Conservation (phyloP, 768 basidiomycete genomes). For the Fomitopsis pulvina region DNA sequence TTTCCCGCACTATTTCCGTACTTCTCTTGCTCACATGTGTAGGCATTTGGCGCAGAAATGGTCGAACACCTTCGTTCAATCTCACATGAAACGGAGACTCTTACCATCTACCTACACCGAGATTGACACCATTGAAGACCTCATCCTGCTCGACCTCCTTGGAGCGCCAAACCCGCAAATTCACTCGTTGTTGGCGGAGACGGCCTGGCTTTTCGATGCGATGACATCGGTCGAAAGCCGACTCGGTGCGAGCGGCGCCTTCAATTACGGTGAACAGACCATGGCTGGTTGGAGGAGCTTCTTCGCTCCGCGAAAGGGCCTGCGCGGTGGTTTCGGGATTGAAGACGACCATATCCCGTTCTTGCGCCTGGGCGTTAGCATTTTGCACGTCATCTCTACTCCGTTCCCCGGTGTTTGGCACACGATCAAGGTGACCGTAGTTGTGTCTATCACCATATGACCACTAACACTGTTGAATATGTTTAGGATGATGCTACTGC, state of each 20-base stretch:
- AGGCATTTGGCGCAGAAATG: conserved; percentile 90
- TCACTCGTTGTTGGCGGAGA: conserved; percentile 77
- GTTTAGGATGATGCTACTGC: conserved; percentile 86
- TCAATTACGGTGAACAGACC: conserved; percentile 38
- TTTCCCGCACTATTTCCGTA: background rate
- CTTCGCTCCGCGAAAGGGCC: conserved; percentile 47
- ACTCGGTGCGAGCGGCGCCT: conserved; percentile 58
- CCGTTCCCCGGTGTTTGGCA: conserved; percentile 95
- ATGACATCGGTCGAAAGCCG: conserved; percentile 67
- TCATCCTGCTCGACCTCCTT: conserved; percentile 89
- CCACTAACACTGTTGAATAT: background rate
- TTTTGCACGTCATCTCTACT: conserved; percentile 84
- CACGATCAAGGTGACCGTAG: conserved; percentile 59
- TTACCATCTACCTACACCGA: conserved; percentile 45
- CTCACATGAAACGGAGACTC: conserved; percentile 53
- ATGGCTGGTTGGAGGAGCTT: conserved; percentile 55
- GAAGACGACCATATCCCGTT: conserved; percentile 96
- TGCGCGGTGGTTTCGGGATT: conserved; percentile 48
- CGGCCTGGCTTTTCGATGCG: conserved; percentile 88
- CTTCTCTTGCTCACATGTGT: conserved; percentile 5
- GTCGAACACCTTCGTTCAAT: conserved; percentile 59
- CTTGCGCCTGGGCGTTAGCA: conserved; percentile 69
- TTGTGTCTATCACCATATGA: conserved; percentile 2
- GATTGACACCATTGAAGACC: conserved; percentile 77
- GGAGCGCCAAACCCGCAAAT: conserved; percentile 73